Percentiles rank a stretch among this genome's conserved stretches.
Conservation (phyloP, 805 yeast species). For the Saturnispora kantuleensis region DNA sequence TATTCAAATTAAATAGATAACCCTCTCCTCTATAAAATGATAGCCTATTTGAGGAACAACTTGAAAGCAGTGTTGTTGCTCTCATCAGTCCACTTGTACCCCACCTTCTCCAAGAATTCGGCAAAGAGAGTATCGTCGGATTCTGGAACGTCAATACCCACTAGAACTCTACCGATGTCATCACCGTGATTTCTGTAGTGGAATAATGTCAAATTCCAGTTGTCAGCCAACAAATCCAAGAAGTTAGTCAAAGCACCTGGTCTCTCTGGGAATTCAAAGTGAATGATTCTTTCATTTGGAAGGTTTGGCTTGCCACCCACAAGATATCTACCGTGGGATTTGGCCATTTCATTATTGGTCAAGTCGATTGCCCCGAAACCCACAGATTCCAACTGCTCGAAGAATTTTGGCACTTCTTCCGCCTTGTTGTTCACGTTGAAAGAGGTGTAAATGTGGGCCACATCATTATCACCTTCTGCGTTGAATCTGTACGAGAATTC, state of each 20-base stretch:
- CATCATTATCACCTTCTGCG: slow-evolving; percentile 23
- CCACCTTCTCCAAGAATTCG: slow-evolving; percentile 57
- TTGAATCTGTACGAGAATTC: slow-evolving; percentile 86
- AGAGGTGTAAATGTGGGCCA: slow-evolving; percentile 79
- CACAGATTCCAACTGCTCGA: slow-evolving; percentile 44
- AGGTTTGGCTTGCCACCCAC: slow-evolving; percentile 84
- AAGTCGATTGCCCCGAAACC: slow-evolving; percentile 77
- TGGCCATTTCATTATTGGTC: slow-evolving; percentile 89
- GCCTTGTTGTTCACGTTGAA: slow-evolving; percentile 73
- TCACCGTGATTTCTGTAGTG: slow-evolving; percentile 96
- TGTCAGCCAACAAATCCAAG: slow-evolving; percentile 55
- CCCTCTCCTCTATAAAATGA: not conserved
- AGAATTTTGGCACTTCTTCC: slow-evolving; percentile 59
- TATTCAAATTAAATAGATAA: not conserved
- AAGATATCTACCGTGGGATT: slow-evolving; percentile 89
- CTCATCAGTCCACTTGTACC: slow-evolving; percentile 72
- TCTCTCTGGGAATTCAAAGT: slow-evolving; percentile 94
- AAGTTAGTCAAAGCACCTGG: slow-evolving; percentile 90
- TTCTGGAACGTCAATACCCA: slow-evolving; percentile 81
- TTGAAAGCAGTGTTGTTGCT: slow-evolving; percentile 79
- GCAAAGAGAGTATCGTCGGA: slow-evolving; percentile 56
- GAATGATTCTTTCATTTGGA: slow-evolving; percentile 64
- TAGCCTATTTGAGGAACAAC: slow-evolving; percentile 42
- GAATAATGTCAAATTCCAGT: slow-evolving; percentile 91
- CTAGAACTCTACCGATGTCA: slow-evolving; percentile 85